These are phyloP conservation scores for Geotrichum reessii DNA, from an alignment of 1,139 yeast genomes.

Conservation along the genomic window DNA sequence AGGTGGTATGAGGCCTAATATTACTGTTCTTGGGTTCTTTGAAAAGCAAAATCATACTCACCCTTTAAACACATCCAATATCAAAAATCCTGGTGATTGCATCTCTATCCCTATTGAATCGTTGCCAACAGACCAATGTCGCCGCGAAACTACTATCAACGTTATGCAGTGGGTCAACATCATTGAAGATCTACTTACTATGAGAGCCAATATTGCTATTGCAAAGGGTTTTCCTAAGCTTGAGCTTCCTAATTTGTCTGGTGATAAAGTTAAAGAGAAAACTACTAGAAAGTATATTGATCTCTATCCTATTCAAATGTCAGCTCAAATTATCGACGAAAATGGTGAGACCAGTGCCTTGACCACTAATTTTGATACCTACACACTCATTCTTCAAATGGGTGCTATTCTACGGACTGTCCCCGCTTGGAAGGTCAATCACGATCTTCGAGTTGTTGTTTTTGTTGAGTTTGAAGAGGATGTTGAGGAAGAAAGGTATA, in stretches of 20 bases:
- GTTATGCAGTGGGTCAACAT: conserved; percentile 87
- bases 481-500: conserved; percentile 57
- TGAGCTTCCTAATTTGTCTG: conserved; percentile 45
- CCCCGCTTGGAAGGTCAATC: conserved; percentile 81
- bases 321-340: conserved; percentile 63
- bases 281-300: conserved; percentile 50
- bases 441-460: conserved; percentile 69
- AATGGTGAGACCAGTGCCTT: conserved; percentile 61
- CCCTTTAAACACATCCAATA: neutral
- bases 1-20: conserved; percentile 96
- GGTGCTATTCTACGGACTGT: conserved; percentile 92
- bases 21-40: conserved; percentile 50
- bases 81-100: neutral
- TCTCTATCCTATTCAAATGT: conserved; percentile 93
- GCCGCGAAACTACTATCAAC: conserved; percentile 63
- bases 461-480: conserved; percentile 77
- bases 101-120: conserved; percentile 27
- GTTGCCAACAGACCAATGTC: conserved; percentile 77
- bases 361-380: conserved; percentile 90
- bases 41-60: conserved; percentile 16
- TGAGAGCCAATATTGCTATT: conserved; percentile 89
- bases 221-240: conserved; percentile 76
- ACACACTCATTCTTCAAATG: conserved; percentile 81
- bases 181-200: conserved; percentile 83
- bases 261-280: conserved; percentile 4